A percentile compares a stretch with the other conserved stretches of the same genome.
Conservation (phyloP, 2,329 filamentous ascomycete species). For the Xylariaceae sp. region DNA sequence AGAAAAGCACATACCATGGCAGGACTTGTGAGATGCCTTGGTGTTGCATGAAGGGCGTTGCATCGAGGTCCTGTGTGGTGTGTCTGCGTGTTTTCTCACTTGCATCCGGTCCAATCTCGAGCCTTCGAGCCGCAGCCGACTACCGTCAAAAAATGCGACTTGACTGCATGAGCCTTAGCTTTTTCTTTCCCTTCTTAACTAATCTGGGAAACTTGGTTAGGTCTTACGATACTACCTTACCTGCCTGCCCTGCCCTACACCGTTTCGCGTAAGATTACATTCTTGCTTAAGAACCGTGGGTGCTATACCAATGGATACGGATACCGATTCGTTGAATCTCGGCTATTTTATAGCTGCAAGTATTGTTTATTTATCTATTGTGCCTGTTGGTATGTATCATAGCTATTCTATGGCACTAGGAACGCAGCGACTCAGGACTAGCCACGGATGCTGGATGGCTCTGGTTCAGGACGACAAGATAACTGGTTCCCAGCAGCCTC, state of each 20-base stretch:
- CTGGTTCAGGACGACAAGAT: background rate
- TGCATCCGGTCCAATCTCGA: conserved; percentile 23
- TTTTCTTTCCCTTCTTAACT: conserved; percentile 1
- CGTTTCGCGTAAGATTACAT: conserved; percentile 10
- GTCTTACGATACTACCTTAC: conserved; percentile 15
- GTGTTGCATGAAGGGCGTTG: conserved; percentile 15
- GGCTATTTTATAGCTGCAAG: background rate
- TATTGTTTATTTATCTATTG: too few relatives aligned
- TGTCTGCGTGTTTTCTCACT: conserved; percentile 28
- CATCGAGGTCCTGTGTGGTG: conserved; percentile 27
- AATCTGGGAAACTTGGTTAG: background rate
- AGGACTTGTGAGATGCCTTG: conserved; percentile 29
- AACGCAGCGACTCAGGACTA: conserved; percentile 9
- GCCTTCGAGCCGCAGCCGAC: conserved; percentile 19
- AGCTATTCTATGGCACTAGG: background rate
- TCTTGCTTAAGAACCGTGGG: background rate
- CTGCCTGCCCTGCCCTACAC: conserved; percentile 7
- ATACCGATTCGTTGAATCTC: background rate
- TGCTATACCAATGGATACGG: background rate
- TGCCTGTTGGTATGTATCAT: too few relatives aligned
- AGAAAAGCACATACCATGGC: conserved; percentile 26
- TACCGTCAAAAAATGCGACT: conserved; percentile 22
- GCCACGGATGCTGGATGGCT: conserved; percentile 6
- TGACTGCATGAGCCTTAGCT: conserved; percentile 20
- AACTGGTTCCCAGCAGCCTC: conserved; percentile 1